Percentiles rank a stretch among this genome's conserved stretches.
Evolutionary conservation across 306 rosid species (phyloP).

Genomic region (Lithocarpus polystachyus): DNA sequence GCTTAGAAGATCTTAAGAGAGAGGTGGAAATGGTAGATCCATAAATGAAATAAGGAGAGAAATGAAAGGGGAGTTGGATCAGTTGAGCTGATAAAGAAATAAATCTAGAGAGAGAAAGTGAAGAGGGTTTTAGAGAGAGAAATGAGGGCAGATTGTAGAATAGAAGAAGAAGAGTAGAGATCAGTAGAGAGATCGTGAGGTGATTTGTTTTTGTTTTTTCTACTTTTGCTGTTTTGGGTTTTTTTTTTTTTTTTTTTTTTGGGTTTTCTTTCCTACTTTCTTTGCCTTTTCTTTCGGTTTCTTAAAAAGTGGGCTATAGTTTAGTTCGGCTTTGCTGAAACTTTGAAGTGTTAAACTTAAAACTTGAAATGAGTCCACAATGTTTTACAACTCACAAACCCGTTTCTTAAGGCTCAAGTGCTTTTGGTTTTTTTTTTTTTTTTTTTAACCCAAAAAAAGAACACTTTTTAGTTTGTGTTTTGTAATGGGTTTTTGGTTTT

Average conservation of each 20-base stretch:
- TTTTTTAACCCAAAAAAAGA: too few species aligned
- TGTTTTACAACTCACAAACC: neutral
- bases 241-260: neutral
- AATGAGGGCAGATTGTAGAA: neutral
- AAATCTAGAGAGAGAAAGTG: slow-evolving; percentile 45
- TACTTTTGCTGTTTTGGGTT: too few species aligned
- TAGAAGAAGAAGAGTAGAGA: neutral
- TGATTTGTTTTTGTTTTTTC: slow-evolving; percentile 9
- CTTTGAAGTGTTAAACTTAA: neutral
- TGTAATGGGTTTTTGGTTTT: too few species aligned
- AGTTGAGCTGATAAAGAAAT: slow-evolving; percentile 27
- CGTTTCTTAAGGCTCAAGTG: neutral
- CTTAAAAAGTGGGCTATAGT: slow-evolving; percentile 24
- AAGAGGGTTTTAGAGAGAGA: slow-evolving; percentile 28
- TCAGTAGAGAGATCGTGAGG: neutral
- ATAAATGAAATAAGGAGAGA: slow-evolving; percentile 23
- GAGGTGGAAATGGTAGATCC: slow-evolving; percentile 54
- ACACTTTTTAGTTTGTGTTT: too few species aligned
- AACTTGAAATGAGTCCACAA: neutral
- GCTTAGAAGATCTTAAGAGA: slow-evolving; percentile 27
- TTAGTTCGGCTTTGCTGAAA: slow-evolving; percentile 6
- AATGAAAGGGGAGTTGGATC: slow-evolving; percentile 26
- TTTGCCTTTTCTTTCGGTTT: slow-evolving; percentile 6
- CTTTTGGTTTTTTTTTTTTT: too few species aligned
- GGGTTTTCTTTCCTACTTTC: neutral